Evolutionary conservation across 2,329 filamentous ascomycete genomes (phyloP).

Genomic region (Hymenoscyphus linearis): DNA sequence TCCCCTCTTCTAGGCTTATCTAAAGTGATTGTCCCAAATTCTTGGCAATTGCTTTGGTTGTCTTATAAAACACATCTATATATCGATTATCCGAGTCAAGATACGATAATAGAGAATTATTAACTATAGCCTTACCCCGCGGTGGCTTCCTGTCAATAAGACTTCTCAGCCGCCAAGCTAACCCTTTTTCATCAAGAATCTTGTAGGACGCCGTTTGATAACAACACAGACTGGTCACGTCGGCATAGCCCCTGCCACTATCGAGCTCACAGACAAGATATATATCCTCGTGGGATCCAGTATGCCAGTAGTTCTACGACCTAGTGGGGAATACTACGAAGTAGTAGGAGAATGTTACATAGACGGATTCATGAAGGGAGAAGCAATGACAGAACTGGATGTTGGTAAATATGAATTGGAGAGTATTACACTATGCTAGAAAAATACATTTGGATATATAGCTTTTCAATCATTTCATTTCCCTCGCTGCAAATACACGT

Average conservation of each 20-base stretch:
- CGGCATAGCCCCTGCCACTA: conserved; percentile 8
- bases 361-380: conserved; percentile 12
- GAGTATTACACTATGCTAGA: neutral
- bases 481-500: neutral
- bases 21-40: no score
- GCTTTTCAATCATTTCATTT: neutral
- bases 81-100: no score
- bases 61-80: no score
- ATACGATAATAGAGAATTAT: no score
- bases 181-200: neutral
- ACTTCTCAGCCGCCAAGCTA: neutral
- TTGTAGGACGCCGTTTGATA: neutral
- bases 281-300: conserved; percentile 9
- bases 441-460: neutral
- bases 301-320: conserved; percentile 12
- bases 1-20: no score
- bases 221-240: conserved; percentile 2
- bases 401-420: neutral
- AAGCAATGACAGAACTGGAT: conserved; percentile 12
- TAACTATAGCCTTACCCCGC: no score
- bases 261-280: conserved; percentile 7
- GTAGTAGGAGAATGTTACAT: conserved; percentile 15
- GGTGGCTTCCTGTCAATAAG: neutral
- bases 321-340: conserved; percentile 4
- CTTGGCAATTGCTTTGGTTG: no score